A percentile compares a stretch with the other conserved stretches of the same genome.
phyloP scores from a whole-genome alignment of 1,284 basidiomycete genomes.

The Vanrija pseudolonga region DNA sequence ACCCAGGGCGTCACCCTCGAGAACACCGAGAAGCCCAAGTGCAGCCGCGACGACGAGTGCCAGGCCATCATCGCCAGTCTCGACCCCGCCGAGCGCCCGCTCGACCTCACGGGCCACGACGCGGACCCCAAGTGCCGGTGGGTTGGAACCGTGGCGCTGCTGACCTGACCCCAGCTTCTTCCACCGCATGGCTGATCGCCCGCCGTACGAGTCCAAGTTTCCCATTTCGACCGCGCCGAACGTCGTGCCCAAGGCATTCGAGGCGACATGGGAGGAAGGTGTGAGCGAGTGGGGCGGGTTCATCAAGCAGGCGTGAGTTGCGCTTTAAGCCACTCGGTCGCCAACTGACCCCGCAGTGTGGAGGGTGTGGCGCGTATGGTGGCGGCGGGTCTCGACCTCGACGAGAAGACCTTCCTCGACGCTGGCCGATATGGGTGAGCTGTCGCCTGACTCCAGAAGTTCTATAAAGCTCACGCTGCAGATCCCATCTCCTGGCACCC shows the following conservation, averaged over 20 bases:
- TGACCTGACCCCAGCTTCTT: conserved; percentile 59
- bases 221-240: conserved; percentile 72
- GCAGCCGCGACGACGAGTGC: conserved; percentile 54
- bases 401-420: conserved; percentile 62
- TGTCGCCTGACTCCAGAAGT: fast-evolving
- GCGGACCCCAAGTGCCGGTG: conserved; percentile 83
- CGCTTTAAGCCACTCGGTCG: not conserved
- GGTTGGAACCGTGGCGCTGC: not conserved
- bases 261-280: conserved; percentile 59
- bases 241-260: conserved; percentile 65
- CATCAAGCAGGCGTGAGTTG: conserved; percentile 75
- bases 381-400: conserved; percentile 71
- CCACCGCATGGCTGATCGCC: conserved; percentile 73
- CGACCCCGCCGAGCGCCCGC: conserved; percentile 69
- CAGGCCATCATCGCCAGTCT: conserved; percentile 51
- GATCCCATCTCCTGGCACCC: conserved; percentile 81
- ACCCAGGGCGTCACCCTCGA: conserved; percentile 78
- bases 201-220: conserved; percentile 72
- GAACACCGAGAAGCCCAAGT: conserved; percentile 88
- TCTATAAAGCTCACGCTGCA: conserved; percentile 34
- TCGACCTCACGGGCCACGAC: conserved; percentile 63
- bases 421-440: conserved; percentile 76
- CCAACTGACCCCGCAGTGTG: conserved; percentile 56
- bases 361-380: conserved; percentile 76
- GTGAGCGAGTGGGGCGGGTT: conserved; percentile 76